These are phyloP conservation scores for Apiospora kogelbergensis DNA, from an alignment of 2,329 filamentous ascomycete genomes.

Conservation along the genomic window DNA sequence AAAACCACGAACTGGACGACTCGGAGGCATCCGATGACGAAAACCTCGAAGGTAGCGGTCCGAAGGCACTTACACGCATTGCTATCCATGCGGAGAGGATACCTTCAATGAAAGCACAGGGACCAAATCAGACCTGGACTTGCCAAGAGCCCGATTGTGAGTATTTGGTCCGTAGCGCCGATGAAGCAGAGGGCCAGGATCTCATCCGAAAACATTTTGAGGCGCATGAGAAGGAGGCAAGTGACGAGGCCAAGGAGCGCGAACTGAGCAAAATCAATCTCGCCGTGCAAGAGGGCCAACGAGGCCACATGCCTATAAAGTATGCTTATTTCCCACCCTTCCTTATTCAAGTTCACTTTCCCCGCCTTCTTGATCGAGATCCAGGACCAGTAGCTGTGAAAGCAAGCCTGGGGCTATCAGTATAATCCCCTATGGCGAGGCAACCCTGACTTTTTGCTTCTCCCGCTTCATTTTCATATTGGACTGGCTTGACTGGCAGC, in stretches of 20 bases:
- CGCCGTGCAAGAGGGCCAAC: constrained; percentile 54
- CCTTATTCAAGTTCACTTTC: constrained; percentile 21
- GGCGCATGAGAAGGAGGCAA: constrained; percentile 58
- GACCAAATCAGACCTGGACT: constrained; percentile 63
- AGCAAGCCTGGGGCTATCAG: neutral
- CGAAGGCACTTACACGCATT: constrained; percentile 27
- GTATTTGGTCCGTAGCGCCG: constrained; percentile 63
- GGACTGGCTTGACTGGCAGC: neutral
- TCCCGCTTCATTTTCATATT: neutral
- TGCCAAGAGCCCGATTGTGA: constrained; percentile 65
- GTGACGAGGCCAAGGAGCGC: constrained; percentile 37
- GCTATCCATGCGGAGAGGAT: constrained; percentile 50
- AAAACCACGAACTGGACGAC: constrained; percentile 7
- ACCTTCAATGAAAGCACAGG: constrained; percentile 49
- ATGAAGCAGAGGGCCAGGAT: constrained; percentile 52
- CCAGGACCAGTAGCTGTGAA: neutral
- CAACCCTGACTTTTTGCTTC: neutral
- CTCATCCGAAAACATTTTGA: constrained; percentile 62
- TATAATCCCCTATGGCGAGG: neutral
- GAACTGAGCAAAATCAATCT: constrained; percentile 44
- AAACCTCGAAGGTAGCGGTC: constrained; percentile 5
- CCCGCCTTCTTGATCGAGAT: neutral
- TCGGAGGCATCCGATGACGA: constrained; percentile 11
- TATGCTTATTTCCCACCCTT: constrained; percentile 43
- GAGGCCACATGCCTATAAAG: constrained; percentile 56